Evolutionary conservation across 768 basidiomycete species (phyloP).

Genomic region (Pisolithus albus): DNA sequence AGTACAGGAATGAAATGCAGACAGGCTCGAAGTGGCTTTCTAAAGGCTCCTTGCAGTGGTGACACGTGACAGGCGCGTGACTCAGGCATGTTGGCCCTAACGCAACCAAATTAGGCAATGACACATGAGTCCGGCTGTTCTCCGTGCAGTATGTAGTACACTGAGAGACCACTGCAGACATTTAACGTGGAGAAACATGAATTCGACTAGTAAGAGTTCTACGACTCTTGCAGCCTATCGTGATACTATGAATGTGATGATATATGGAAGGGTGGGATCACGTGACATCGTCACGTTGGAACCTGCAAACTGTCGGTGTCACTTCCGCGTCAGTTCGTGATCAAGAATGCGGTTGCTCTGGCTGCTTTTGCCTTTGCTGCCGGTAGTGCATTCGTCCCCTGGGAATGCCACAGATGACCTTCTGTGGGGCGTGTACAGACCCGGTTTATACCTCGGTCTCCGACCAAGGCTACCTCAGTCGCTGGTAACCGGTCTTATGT

Average conservation of each 20-base stretch:
- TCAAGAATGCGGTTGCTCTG: constrained; percentile 16
- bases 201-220: too few relatives aligned
- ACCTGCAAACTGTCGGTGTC: not conserved
- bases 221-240: not conserved
- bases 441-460: constrained; percentile 93
- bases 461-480: constrained; percentile 79
- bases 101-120: constrained; percentile 5
- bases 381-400: constrained; percentile 14
- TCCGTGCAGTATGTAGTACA: not conserved
- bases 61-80: constrained; percentile 28
- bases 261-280: not conserved
- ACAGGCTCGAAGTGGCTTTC: constrained; percentile 19
- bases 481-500: constrained; percentile 89
- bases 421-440: constrained; percentile 76
- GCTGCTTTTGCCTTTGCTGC: constrained; percentile 22
- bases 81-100: constrained; percentile 11
- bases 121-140: too few relatives aligned
- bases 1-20: constrained; percentile 17
- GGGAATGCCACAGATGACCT: constrained; percentile 36
- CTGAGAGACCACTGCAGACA: too few relatives aligned
- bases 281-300: constrained; percentile 4
- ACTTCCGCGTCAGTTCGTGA: not conserved
- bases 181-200: too few relatives aligned
- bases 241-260: not conserved
- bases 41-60: constrained; percentile 27